Percentiles rank a stretch among this genome's conserved stretches.
These are phyloP conservation scores for Fusarium sarcochroum DNA, from an alignment of 2,329 filamentous ascomycete species.

Conservation along the genomic window DNA sequence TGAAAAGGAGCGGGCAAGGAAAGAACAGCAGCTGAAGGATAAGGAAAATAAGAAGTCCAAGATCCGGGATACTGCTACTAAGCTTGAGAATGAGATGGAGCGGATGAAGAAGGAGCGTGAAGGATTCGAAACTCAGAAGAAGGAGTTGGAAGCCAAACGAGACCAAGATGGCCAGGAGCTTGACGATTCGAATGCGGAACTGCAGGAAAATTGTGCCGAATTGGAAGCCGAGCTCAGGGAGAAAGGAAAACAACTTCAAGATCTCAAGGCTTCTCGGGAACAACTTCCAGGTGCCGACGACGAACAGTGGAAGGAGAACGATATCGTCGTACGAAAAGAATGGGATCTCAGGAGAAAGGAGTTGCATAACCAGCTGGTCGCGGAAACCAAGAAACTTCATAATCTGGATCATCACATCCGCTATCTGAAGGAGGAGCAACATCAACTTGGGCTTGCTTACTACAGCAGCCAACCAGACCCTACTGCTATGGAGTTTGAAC, in stretches of 20 bases:
- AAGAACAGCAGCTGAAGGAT: conserved; percentile 79
- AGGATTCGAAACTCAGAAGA: conserved; percentile 67
- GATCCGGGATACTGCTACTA: conserved; percentile 76
- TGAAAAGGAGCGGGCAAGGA: conserved; percentile 82
- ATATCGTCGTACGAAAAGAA: conserved; percentile 66
- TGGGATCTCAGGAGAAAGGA: conserved; percentile 69
- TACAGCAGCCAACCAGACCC: conserved; percentile 63
- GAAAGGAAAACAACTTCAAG: conserved; percentile 76
- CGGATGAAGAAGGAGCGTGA: conserved; percentile 70
- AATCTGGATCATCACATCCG: conserved; percentile 63
- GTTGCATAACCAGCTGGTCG: conserved; percentile 64
- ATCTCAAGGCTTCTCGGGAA: conserved; percentile 79
- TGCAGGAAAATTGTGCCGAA: conserved; percentile 74
- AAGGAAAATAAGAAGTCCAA: conserved; percentile 78
- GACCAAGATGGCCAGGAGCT: conserved; percentile 67
- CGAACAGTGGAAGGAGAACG: conserved; percentile 67
- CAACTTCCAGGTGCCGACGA: conserved; percentile 73
- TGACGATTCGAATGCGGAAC: conserved; percentile 67
- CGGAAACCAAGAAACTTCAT: conserved; percentile 63
- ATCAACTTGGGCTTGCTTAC: conserved; percentile 60
- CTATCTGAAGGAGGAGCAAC: conserved; percentile 62
- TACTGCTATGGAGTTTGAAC: conserved; percentile 64
- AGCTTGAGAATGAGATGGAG: conserved; percentile 75
- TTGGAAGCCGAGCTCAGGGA: conserved; percentile 82
- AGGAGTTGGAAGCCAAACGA: conserved; percentile 64